Base-by-base conservation (phyloP, 805 yeast genomes). In the Ogataea paraovalis region DNA sequence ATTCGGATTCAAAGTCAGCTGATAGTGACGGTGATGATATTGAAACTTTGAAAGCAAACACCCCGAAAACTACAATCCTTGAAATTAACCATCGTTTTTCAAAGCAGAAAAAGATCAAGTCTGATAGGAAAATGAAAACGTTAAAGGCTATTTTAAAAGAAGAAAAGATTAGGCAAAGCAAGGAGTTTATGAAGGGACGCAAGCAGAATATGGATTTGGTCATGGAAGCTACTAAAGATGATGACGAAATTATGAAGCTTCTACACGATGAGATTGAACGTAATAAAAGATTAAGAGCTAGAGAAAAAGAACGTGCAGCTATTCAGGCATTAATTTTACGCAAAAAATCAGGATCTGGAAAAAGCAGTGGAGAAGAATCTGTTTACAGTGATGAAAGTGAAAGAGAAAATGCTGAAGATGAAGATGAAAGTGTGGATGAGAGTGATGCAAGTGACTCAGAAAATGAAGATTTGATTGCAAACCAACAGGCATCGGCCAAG, bases 361-460 rank as follows among this genome's bases (percentile, higher is more conserved):
- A 53, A 19, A 33, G 42, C 13, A 7, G 34, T n/a, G 50, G 39
- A 12, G 43, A 51, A 27, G 60, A 59, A 10, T 59, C 56, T 22
- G 66, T 10, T 12, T 30, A 62, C 41, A 66, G 60, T 13, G 66
- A 65, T 25, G 63, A 55, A n/a, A 60, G 60, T 45, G 66, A 62
- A 37, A 52, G 50, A 20, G 57, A 59, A 2, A 62, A 53, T 21
- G 67, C 58, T 16, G 53, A 53, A 7, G 62, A 51, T 9, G 63
- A 54, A 13, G 54, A 47, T 30, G 34, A 30, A 14, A 9, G 16
- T 5, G 34, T 7, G 6, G n/a, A 30, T 12, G 34, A 30, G 5
- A 14, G 16, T 30, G 16, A 30, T 30, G 34, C 12, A 25, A 25
- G 28, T 25, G 10, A 25, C 13, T 30, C 34, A 10, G 28, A 25